These are phyloP conservation scores for Dianthus caryophyllus DNA, from an alignment of 148 eudicot genomes.

Conservation along the genomic window DNA sequence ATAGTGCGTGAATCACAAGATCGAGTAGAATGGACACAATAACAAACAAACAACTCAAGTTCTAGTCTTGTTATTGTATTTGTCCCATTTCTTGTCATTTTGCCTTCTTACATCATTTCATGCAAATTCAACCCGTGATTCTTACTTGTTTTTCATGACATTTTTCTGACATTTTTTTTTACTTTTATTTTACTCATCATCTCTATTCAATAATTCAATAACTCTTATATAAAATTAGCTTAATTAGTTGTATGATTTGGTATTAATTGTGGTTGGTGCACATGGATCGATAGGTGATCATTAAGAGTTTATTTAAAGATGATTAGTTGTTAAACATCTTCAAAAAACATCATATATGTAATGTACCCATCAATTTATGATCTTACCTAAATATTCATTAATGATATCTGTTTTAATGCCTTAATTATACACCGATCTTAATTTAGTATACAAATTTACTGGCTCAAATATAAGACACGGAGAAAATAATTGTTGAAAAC, in stretches of 20 bases:
- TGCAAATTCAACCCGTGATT: conserved; percentile 24
- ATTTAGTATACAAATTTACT: too few species aligned
- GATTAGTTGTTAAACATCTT: too few species aligned
- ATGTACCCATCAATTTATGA: too few species aligned
- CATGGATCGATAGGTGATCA: not conserved
- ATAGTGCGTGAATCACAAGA: not conserved
- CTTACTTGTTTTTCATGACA: conserved; percentile 13
- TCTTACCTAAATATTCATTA: too few species aligned
- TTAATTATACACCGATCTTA: too few species aligned
- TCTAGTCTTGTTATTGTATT: not conserved
- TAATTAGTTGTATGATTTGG: not conserved
- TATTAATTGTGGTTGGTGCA: not conserved
- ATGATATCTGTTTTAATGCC: too few species aligned
- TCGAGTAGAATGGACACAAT: not conserved
- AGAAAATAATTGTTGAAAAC: too few species aligned
- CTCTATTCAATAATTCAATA: not conserved
- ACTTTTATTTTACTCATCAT: not conserved
- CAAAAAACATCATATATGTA: too few species aligned
- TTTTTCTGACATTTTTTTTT: conserved; percentile 3
- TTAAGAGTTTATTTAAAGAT: too few species aligned
- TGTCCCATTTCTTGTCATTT: conserved; percentile 6
- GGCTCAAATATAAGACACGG: too few species aligned
- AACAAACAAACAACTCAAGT: not conserved
- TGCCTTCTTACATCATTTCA: conserved; percentile 18
- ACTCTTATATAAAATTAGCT: too few species aligned